Percentiles rank a stretch among this genome's conserved stretches.
These are phyloP conservation scores for Avena eriantha DNA, from an alignment of 176 grass and related monocot genomes.

Conservation along the genomic window DNA sequence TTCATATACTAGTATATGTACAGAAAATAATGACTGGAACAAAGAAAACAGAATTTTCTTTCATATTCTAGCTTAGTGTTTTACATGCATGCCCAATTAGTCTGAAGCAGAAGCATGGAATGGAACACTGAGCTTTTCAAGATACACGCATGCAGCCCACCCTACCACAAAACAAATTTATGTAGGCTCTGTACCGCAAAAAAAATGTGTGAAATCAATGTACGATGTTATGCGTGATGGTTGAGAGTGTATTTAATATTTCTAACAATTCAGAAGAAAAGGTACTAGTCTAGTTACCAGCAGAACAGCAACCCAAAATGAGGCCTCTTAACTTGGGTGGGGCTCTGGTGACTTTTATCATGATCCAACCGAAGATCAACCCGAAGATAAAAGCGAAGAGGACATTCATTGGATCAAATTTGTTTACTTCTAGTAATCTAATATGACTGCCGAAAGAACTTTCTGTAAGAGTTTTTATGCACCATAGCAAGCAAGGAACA, in stretches of 20 bases:
- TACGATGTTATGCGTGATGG: neutral
- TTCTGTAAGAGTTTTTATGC: neutral
- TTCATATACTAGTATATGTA: neutral
- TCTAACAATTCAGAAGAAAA: neutral
- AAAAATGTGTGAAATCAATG: conserved; percentile 6
- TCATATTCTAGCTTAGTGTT: conserved; percentile 1
- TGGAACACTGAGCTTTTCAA: neutral
- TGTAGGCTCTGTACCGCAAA: neutral
- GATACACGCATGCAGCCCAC: neutral
- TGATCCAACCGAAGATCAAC: conserved; percentile 69
- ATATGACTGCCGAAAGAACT: no score
- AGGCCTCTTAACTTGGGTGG: conserved; percentile 70
- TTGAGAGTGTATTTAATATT: neutral
- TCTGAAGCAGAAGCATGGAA: conserved; percentile 24
- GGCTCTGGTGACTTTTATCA: conserved; percentile 62
- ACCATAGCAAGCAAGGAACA: neutral
- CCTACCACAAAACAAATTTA: neutral
- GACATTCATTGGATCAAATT: conserved; percentile 56
- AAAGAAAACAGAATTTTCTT: neutral
- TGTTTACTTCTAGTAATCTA: conserved; percentile 3
- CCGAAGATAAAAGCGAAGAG: conserved; percentile 72
- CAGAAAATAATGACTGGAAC: neutral
- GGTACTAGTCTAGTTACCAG: conserved; percentile 55
- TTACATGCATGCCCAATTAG: neutral
- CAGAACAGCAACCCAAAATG: conserved; percentile 84